Conservation (phyloP, 805 yeast species). For the Pichia gijzeniarum region DNA sequence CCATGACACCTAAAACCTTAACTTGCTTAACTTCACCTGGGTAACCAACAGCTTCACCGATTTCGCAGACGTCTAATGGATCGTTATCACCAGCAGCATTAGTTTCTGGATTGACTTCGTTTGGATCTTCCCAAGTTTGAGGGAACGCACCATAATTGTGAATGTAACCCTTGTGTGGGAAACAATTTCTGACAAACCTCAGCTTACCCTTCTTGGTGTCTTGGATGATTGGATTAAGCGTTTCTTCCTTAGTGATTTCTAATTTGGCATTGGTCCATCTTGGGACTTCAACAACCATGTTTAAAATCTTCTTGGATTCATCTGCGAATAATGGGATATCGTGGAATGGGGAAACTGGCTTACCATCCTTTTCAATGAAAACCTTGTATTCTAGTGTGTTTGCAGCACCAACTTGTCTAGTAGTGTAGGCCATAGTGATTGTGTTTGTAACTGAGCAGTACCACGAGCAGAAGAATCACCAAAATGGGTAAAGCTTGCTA, state of each 20-base stretch:
- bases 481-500: too few species aligned
- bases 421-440: slow-evolving; percentile 59
- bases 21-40: slow-evolving; percentile 81
- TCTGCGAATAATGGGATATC: slow-evolving; percentile 90
- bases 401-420: slow-evolving; percentile 94
- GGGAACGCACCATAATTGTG: slow-evolving; percentile 99
- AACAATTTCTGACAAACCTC: slow-evolving; percentile 93
- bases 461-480: background rate
- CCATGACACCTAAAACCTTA: slow-evolving; percentile 90
- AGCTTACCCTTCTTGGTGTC: slow-evolving; percentile 96
- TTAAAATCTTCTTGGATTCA: slow-evolving; percentile 79
- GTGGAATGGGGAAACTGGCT: slow-evolving; percentile 93
- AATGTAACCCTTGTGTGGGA: slow-evolving; percentile 98
- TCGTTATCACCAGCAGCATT: slow-evolving; percentile 75
- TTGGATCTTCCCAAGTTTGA: slow-evolving; percentile 83
- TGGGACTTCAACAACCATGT: slow-evolving; percentile 88
- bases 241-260: slow-evolving; percentile 81
- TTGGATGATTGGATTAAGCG: slow-evolving; percentile 90
- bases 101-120: slow-evolving; percentile 56
- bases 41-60: slow-evolving; percentile 58
- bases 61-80: slow-evolving; percentile 82
- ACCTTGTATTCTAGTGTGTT: slow-evolving; percentile 92
- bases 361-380: slow-evolving; percentile 87
- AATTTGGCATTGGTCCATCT: slow-evolving; percentile 98
- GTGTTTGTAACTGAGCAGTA: background rate